These are phyloP conservation scores for Cladosporium austrohemisphaericum DNA, from an alignment of 2,329 filamentous ascomycete species.

Conservation along the genomic window DNA sequence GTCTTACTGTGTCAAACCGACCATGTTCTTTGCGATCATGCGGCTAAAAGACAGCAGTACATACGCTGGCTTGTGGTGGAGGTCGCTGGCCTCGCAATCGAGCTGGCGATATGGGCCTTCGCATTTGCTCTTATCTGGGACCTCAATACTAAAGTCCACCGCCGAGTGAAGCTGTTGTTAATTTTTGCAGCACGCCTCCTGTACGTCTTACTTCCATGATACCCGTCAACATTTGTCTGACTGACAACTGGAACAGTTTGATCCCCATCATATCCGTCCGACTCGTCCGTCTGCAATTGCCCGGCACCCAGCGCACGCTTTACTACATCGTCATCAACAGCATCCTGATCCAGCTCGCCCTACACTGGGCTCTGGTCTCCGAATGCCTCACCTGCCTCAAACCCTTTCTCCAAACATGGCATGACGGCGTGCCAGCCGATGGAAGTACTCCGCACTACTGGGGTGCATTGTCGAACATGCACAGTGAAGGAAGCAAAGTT, in stretches of 20 bases:
- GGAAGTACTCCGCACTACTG: neutral
- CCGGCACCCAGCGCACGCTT: neutral
- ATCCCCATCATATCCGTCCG: neutral
- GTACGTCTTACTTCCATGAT: neutral
- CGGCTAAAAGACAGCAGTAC: neutral
- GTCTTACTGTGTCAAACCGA: neutral
- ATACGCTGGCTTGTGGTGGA: conserved; percentile 1
- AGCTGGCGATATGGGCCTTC: neutral
- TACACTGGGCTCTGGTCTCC: neutral
- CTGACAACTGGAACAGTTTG: neutral
- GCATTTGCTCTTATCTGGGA: neutral
- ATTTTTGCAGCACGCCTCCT: neutral
- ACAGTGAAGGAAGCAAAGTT: neutral
- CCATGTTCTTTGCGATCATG: neutral
- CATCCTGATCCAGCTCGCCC: neutral
- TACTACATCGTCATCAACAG: neutral
- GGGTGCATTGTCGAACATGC: conserved; percentile 2
- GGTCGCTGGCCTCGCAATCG: neutral
- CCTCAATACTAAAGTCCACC: neutral
- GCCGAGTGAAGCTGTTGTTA: neutral
- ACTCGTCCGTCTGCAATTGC: neutral
- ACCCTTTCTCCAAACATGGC: conserved; percentile 3
- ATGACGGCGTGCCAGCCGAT: neutral
- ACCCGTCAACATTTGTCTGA: neutral
- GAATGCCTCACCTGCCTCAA: conserved; percentile 6